Conservation (phyloP, 2,329 filamentous ascomycete species). For the Paracoccidioides brasiliensis region DNA sequence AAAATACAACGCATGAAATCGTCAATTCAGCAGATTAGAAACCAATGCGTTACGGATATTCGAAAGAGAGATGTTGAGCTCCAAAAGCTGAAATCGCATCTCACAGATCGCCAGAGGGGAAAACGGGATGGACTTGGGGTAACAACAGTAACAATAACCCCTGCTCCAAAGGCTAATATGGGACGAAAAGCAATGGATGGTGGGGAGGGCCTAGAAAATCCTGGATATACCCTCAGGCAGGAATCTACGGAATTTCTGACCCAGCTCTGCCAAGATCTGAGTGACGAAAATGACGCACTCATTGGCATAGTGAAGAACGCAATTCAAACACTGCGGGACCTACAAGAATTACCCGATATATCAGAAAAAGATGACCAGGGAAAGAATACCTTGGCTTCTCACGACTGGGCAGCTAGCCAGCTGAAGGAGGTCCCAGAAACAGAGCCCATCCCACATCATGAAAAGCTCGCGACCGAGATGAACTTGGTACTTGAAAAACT, state of each 20-base stretch:
- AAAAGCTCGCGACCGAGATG: constrained; percentile 58
- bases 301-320: constrained; percentile 59
- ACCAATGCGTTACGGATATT: constrained; percentile 79
- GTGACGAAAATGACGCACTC: constrained; percentile 81
- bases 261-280: constrained; percentile 65
- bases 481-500: constrained; percentile 69
- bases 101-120: constrained; percentile 55
- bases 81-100: constrained; percentile 74
- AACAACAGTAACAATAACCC: constrained; percentile 37
- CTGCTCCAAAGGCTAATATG: constrained; percentile 23
- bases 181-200: constrained; percentile 15
- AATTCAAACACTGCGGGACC: constrained; percentile 51
- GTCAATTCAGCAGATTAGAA: constrained; percentile 67
- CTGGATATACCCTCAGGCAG: constrained; percentile 56
- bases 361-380: constrained; percentile 17
- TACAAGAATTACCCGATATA: constrained; percentile 39
- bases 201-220: constrained; percentile 38
- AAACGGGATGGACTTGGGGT: constrained; percentile 38
- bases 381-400: constrained; percentile 17
- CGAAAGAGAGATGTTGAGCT: constrained; percentile 83
- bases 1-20: constrained; percentile 68
- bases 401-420: constrained; percentile 7
- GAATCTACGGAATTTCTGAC: constrained; percentile 90
- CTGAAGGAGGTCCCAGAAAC: constrained; percentile 18
- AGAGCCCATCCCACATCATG: constrained; percentile 47